Conservation (phyloP, 108 stramenopile species). For the Skeletonema tropicum region DNA sequence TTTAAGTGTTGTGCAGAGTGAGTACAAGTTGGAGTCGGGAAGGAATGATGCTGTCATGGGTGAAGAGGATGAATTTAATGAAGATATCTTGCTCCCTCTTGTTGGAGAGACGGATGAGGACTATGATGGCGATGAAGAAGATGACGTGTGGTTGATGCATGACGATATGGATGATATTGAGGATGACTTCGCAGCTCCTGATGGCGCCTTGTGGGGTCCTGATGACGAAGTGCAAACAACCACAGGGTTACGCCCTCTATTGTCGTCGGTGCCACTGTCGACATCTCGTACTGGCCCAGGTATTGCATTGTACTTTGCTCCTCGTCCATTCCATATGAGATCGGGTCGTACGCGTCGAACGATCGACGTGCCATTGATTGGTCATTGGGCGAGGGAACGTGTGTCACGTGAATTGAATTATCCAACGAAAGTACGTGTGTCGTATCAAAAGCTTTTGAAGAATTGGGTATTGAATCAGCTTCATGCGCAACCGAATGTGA, state of each 20-base stretch:
- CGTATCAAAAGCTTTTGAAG: constrained; percentile 99
- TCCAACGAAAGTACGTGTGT: constrained; percentile 98
- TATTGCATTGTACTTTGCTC: constrained; percentile 96
- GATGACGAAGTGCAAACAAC: constrained; percentile 63
- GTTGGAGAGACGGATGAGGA: constrained; percentile 85
- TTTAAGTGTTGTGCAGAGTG: constrained; percentile 71
- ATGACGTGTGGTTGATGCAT: constrained; percentile 69
- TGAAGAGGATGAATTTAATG: constrained; percentile 77
- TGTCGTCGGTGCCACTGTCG: constrained; percentile 63
- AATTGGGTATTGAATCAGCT: constrained; percentile 97
- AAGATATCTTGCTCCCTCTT: constrained; percentile 72
- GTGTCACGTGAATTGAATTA: constrained; percentile 89
- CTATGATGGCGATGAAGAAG: constrained; percentile 53
- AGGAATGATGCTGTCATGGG: constrained; percentile 56
- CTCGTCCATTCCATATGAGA: constrained; percentile 94
- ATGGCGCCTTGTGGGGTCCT: constrained; percentile 53
- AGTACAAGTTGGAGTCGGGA: constrained; percentile 38
- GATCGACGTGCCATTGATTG: constrained; percentile 96
- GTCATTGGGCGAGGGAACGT: constrained; percentile 92
- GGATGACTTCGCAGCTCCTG: constrained; percentile 35
- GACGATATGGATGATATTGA: constrained; percentile 56
- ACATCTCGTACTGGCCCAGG: constrained; percentile 84
- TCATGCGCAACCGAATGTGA: constrained; percentile 87
- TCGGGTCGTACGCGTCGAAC: constrained; percentile 94
- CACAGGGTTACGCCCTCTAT: constrained; percentile 57